A percentile compares a stretch with the other conserved stretches of the same genome.
These are phyloP conservation scores for Lepidium sativum DNA, from an alignment of 345 rosid species.

Conservation along the genomic window DNA sequence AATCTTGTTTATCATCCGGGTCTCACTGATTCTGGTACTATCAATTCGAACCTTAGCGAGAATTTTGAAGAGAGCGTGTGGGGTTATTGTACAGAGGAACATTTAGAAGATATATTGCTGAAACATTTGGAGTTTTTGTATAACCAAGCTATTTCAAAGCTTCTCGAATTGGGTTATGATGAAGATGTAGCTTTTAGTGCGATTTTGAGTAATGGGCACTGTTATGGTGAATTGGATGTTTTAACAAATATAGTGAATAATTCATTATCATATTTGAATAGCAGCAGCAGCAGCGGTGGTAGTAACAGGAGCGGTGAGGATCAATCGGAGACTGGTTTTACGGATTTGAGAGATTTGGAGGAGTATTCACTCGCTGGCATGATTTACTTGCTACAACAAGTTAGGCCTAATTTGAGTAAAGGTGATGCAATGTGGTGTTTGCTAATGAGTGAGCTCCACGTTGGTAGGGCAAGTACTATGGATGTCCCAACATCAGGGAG, in stretches of 20 bases:
- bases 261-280: slow-evolving; percentile 58
- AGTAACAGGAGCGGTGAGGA: slow-evolving; percentile 24
- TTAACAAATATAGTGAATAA: slow-evolving; percentile 64
- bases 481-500: slow-evolving; percentile 31
- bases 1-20: slow-evolving; percentile 44
- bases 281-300: background rate
- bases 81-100: slow-evolving; percentile 83
- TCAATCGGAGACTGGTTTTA: slow-evolving; percentile 41
- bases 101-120: slow-evolving; percentile 63
- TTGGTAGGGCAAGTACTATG: slow-evolving; percentile 58
- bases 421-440: slow-evolving; percentile 98
- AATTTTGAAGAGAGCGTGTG: slow-evolving; percentile 45
- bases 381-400: slow-evolving; percentile 82
- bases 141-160: slow-evolving; percentile 59
- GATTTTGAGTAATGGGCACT: slow-evolving; percentile 63
- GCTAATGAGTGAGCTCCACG: slow-evolving; percentile 83
- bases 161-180: slow-evolving; percentile 57
- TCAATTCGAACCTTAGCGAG: slow-evolving; percentile 14
- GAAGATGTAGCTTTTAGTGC: slow-evolving; percentile 66
- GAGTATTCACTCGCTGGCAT: slow-evolving; percentile 71
- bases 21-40: slow-evolving; percentile 27
- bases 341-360: slow-evolving; percentile 65
- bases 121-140: slow-evolving; percentile 56
- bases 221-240: slow-evolving; percentile 79
- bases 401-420: slow-evolving; percentile 70